Evolutionary conservation across 1,284 basidiomycete genomes (phyloP), one percentile per base, ranked within the genome.

Genomic region (Sanghuangporus baumii): DNA sequence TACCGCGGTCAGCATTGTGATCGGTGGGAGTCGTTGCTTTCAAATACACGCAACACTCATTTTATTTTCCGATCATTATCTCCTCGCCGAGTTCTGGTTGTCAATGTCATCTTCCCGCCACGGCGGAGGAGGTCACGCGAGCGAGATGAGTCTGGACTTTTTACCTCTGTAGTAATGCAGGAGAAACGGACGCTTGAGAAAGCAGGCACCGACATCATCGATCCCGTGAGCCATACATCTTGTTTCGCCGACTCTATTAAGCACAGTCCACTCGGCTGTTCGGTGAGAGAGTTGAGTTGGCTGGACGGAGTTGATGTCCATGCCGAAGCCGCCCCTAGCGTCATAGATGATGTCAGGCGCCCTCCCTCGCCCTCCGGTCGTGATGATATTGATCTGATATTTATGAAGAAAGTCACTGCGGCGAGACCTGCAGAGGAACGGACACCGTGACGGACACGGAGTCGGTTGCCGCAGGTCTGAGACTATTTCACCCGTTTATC

Each of bases 281-380:
- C 14, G 18, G 14, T 12, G 41, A 43, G 14, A 43, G 18, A 18
- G 41, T 31, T 18, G 16, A n/a, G 43, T n/a, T 12, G 16, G 14
- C 8, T 6, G 5, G 43, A 41, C n/a, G n/a, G n/a, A n/a, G 40
- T 9, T 41, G 26, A 31, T 23, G 47, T 48, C 47, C 18, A 23
- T 20, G 47, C n/a, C n/a, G 3, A 52, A 52, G 11, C 2, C n/a
- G 2, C 51, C 51, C 51, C 26, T 8, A 3, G 3, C 52, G 52
- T 54, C 52, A 54, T 54, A 7, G 51, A 37, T 54, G 52, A 54
- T 54, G 52, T 54, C 52, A 54, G 23, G 52, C 52, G 31, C 14
- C 37, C 36, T 36, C 16, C 3, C 52, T 18, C 31, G 26, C 3
- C 26, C 14, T n/a, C 12, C 6, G 12, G 47, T 9, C 14, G 18